A percentile compares a stretch with the other conserved stretches of the same genome.
These are phyloP conservation scores for Phanerochaete sordida DNA, from an alignment of 768 basidiomycete genomes.

Conservation along the genomic window DNA sequence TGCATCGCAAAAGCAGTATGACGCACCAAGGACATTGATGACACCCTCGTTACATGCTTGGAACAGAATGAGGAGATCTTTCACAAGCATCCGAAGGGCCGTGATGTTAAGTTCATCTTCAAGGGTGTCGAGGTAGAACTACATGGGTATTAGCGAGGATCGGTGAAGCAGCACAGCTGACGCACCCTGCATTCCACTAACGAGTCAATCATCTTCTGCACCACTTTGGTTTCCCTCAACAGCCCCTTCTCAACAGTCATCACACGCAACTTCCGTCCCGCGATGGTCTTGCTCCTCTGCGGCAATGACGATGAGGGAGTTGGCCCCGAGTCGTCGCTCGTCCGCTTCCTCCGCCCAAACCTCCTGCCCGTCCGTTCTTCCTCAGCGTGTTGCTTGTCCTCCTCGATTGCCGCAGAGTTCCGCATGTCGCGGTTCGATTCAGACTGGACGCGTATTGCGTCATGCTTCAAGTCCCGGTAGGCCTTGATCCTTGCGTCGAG, in stretches of 20 bases:
- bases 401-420: constrained; percentile 59
- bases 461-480: constrained; percentile 89
- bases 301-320: constrained; percentile 28
- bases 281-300: constrained; percentile 68
- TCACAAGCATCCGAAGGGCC: constrained; percentile 90
- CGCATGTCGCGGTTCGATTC: constrained; percentile 89
- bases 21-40: constrained; percentile 70
- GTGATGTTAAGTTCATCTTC: constrained; percentile 89
- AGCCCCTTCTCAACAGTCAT: constrained; percentile 97
- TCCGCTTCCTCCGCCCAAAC: constrained; percentile 14
- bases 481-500: constrained; percentile 85
- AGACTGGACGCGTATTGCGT: constrained; percentile 89
- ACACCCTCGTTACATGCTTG: constrained; percentile 97
- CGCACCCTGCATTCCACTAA: constrained; percentile 85
- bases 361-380: constrained; percentile 27
- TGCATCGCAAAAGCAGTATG: constrained; percentile 21
- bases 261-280: constrained; percentile 79
- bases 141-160: not conserved
- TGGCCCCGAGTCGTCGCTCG: constrained; percentile 22
- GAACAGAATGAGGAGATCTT: constrained; percentile 92
- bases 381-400: constrained; percentile 33
- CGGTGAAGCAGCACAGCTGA: constrained; percentile 13
- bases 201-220: constrained; percentile 87
- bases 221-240: constrained; percentile 85
- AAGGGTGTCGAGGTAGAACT: constrained; percentile 94